Evolutionary conservation across 305 asterid species (phyloP).

Genomic region (Solanum aculeatissimum): DNA sequence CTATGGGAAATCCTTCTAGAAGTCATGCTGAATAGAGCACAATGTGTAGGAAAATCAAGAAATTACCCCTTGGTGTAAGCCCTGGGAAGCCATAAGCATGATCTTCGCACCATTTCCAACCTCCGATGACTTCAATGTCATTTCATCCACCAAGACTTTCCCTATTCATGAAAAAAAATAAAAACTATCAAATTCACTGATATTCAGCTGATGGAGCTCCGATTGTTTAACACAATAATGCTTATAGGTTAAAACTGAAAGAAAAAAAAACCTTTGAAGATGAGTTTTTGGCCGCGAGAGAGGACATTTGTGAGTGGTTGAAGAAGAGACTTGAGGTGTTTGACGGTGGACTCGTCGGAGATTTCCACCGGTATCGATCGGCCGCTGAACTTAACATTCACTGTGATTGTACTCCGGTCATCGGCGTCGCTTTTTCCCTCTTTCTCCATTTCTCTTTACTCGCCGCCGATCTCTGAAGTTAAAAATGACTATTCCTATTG

Average conservation of each 20-base stretch:
- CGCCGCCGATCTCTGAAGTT: neutral
- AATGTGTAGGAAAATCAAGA: neutral
- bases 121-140: slow-evolving; percentile 42
- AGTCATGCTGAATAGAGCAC: neutral
- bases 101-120: slow-evolving; percentile 52
- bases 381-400: slow-evolving; percentile 56
- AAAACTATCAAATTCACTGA: neutral
- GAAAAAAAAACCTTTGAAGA: slow-evolving; percentile 44
- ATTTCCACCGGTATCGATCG: slow-evolving; percentile 53
- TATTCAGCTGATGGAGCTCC: neutral
- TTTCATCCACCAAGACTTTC: slow-evolving; percentile 46
- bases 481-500: neutral
- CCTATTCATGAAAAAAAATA: slow-evolving; percentile 40
- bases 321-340: slow-evolving; percentile 53
- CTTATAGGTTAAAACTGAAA: neutral
- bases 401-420: slow-evolving; percentile 15
- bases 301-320: slow-evolving; percentile 84
- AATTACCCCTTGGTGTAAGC: slow-evolving; percentile 82
- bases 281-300: slow-evolving; percentile 90
- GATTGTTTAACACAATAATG: neutral
- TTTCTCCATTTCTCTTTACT: slow-evolving; percentile 1
- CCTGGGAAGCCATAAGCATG: slow-evolving; percentile 86
- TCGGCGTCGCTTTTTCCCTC: slow-evolving; percentile 20
- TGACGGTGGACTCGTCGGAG: slow-evolving; percentile 32
- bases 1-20: too few species aligned